phyloP scores from a whole-genome alignment of 768 basidiomycete genomes.

The Suillus lakei region DNA sequence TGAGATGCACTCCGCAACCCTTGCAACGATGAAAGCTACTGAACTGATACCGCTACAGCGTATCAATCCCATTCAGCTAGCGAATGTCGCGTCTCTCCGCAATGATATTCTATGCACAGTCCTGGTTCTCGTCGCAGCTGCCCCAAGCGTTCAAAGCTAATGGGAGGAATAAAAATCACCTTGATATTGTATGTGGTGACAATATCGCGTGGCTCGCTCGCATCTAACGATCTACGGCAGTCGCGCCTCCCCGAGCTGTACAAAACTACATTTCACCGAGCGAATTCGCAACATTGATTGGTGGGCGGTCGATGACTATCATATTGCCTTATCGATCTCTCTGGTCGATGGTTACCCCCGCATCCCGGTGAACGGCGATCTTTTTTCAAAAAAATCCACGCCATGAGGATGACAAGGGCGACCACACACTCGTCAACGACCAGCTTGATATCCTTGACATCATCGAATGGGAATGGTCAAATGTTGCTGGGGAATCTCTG shows the following conservation, averaged over 20 bases:
- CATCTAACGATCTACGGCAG: neutral
- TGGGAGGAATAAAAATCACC: too few relatives aligned
- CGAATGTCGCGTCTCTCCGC: too few relatives aligned
- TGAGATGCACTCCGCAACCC: too few relatives aligned
- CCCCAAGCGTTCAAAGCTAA: too few relatives aligned
- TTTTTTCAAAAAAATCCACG: conserved; percentile 23
- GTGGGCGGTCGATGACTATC: neutral
- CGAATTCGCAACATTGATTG: neutral
- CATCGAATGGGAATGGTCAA: conserved; percentile 37
- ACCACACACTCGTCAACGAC: conserved; percentile 31
- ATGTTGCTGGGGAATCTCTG: neutral
- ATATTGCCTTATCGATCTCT: conserved; percentile 12
- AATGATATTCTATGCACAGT: neutral
- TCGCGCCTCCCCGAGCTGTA: neutral
- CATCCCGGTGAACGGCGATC: neutral
- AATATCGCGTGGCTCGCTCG: neutral
- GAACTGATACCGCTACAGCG: too few relatives aligned
- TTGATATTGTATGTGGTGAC: too few relatives aligned
- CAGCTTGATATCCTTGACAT: conserved; percentile 26
- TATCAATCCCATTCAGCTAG: too few relatives aligned
- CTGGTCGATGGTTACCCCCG: conserved; percentile 9
- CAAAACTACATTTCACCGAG: too few relatives aligned
- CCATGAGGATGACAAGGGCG: conserved; percentile 28
- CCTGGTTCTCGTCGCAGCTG: neutral
- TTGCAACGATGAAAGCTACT: too few relatives aligned